Conservation (phyloP, 768 basidiomycete species). For the Agaricus subrufescens region DNA sequence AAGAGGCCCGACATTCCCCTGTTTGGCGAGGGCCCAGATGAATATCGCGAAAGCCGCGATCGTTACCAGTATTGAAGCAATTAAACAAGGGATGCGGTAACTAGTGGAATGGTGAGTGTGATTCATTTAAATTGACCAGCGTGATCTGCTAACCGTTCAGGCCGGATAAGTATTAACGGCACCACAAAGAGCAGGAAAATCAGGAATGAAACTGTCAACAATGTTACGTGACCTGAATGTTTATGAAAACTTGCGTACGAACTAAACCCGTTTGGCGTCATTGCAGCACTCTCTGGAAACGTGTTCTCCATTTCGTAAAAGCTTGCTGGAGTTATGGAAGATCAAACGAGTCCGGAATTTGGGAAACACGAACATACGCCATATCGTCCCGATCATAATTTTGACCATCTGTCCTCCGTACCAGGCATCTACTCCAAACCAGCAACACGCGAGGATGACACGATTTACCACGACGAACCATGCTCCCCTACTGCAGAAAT, state of each 20-base stretch:
- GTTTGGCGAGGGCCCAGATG: constrained; percentile 24
- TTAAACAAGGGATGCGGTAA: constrained; percentile 16
- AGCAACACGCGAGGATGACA: constrained; percentile 5
- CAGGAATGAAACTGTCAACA: background rate
- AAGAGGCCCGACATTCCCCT: constrained; percentile 25
- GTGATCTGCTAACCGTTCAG: background rate
- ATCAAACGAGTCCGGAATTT: background rate
- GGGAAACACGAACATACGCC: background rate
- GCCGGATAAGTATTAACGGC: background rate
- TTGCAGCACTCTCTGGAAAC: background rate
- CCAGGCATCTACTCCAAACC: constrained; percentile 6
- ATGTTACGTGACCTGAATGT: background rate
- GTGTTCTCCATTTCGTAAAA: constrained; percentile 5
- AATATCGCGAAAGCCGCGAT: constrained; percentile 22
- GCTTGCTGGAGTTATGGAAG: background rate
- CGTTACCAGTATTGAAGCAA: constrained; percentile 22
- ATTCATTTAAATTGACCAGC: background rate
- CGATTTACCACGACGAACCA: constrained; percentile 7
- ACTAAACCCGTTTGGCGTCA: constrained; percentile 2
- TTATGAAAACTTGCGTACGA: background rate
- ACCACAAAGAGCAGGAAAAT: background rate
- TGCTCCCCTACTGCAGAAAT: background rate
- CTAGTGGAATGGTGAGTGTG: background rate
- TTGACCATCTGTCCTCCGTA: constrained; percentile 7
- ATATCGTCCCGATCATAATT: constrained; percentile 5